Conservation (phyloP, 164 flowering plant genomes). For the Tinospora cordifolia region DNA sequence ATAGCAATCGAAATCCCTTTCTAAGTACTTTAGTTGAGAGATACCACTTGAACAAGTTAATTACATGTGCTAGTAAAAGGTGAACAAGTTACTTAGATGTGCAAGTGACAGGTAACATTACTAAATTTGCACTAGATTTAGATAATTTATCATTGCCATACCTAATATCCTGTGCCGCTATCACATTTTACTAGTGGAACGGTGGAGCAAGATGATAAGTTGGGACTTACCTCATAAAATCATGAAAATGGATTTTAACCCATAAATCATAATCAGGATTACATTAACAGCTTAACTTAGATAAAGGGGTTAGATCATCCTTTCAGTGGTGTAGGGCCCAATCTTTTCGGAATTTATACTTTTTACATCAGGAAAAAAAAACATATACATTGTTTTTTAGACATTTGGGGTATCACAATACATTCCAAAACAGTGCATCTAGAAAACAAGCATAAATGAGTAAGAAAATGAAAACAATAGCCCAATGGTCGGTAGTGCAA, state of each 20-base stretch:
- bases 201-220: background rate
- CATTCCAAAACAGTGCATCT: background rate
- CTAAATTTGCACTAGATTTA: background rate
- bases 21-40: background rate
- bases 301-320: background rate
- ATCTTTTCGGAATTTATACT: background rate
- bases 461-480: too few species aligned
- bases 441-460: background rate
- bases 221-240: background rate
- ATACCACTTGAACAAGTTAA: background rate
- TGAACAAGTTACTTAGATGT: background rate
- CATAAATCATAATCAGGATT: background rate
- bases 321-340: background rate
- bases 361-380: background rate
- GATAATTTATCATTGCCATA: background rate
- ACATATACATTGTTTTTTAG: background rate
- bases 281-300: background rate
- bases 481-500: too few species aligned
- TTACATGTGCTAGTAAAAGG: background rate
- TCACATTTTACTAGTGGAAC: too few species aligned
- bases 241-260: background rate
- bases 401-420: background rate
- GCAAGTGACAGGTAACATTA: background rate
- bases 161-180: too few species aligned
- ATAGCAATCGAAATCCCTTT: constrained; percentile 5